phyloP scores from a whole-genome alignment of 345 rosid species.

The Eucalyptus cladocalyx region DNA sequence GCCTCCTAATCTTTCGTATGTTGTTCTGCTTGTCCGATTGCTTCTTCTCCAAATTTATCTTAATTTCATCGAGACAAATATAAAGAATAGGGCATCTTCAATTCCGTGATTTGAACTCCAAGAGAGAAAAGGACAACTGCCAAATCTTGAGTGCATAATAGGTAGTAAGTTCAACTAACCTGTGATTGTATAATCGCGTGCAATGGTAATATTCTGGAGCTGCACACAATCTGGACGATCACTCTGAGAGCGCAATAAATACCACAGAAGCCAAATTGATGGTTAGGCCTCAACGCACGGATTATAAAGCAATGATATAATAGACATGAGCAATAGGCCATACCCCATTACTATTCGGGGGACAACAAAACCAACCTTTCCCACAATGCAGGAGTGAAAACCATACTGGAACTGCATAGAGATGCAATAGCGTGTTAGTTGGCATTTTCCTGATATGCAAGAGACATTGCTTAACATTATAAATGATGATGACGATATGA shows the following conservation, averaged over 20 bases:
- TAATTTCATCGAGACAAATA: not conserved
- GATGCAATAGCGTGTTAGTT: too few relatives aligned
- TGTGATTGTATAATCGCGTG: conserved; percentile 67
- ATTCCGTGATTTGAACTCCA: not conserved
- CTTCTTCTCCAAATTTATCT: not conserved
- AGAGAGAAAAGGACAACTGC: not conserved
- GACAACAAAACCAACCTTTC: conserved; percentile 34
- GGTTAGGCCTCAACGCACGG: not conserved
- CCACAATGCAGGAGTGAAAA: conserved; percentile 76
- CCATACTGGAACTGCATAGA: conserved; percentile 51
- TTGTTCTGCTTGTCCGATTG: not conserved
- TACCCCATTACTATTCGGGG: conserved; percentile 77
- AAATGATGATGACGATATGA: too few relatives aligned
- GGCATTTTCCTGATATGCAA: not conserved
- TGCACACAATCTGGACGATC: conserved; percentile 58
- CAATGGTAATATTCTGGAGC: conserved; percentile 73
- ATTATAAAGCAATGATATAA: not conserved
- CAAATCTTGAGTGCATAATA: not conserved
- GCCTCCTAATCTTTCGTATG: not conserved
- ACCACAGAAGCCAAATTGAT: not conserved
- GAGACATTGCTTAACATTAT: not conserved
- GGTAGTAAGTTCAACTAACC: conserved; percentile 7
- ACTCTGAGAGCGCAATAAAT: conserved; percentile 13
- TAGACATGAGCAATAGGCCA: not conserved
- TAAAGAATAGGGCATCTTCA: not conserved